These are phyloP conservation scores for Neurospora sp. DNA, from an alignment of 495 filamentous ascomycete species.

Conservation along the genomic window DNA sequence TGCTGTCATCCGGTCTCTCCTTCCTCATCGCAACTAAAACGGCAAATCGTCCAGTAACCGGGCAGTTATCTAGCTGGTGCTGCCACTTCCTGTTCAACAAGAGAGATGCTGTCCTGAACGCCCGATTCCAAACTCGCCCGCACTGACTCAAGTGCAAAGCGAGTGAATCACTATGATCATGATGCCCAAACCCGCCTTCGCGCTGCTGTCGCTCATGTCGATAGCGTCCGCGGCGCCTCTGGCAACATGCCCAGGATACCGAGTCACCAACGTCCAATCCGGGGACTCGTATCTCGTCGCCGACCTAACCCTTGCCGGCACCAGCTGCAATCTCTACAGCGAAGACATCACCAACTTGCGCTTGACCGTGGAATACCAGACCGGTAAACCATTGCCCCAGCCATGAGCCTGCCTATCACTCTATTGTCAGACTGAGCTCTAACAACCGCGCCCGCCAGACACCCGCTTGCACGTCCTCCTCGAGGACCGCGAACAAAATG, in stretches of 20 bases:
- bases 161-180: background rate
- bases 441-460: no score
- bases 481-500: constrained; percentile 55
- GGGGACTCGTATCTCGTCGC: constrained; percentile 45
- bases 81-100: background rate
- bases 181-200: background rate
- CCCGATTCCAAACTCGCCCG: background rate
- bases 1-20: background rate
- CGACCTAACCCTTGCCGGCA: constrained; percentile 53
- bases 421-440: no score
- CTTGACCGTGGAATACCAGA: constrained; percentile 66
- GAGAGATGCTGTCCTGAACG: background rate
- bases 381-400: constrained; percentile 46
- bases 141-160: background rate
- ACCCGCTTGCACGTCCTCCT: constrained; percentile 75
- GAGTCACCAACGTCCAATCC: constrained; percentile 50
- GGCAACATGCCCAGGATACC: constrained; percentile 60
- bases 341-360: constrained; percentile 55
- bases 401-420: no score
- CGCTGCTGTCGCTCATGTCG: constrained; percentile 36
- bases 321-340: constrained; percentile 59
- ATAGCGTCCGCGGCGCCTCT: constrained; percentile 11
- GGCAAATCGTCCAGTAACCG: background rate
- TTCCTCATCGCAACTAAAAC: background rate
- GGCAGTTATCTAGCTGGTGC: background rate